Conservation (phyloP, 2,329 filamentous ascomycete species). For the Neocatenulostroma microsporum region DNA sequence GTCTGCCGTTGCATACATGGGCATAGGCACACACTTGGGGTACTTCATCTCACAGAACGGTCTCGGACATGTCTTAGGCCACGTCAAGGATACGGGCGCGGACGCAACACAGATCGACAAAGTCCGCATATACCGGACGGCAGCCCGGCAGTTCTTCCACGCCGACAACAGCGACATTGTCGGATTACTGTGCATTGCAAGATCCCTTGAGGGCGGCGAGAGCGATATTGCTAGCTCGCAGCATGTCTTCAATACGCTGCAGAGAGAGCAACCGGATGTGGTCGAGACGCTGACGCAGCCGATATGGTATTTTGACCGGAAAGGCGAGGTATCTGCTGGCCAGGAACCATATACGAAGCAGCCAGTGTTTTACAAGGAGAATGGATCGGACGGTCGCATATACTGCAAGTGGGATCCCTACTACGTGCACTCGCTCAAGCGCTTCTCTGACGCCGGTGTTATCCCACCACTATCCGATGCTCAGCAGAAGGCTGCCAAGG, state of each 20-base stretch:
- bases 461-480: slow-evolving; percentile 64
- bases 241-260: slow-evolving; percentile 72
- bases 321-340: slow-evolving; percentile 69
- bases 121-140: slow-evolving; percentile 84
- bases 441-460: slow-evolving; percentile 65
- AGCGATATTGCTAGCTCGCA: slow-evolving; percentile 73
- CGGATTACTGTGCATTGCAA: slow-evolving; percentile 71
- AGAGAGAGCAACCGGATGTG: slow-evolving; percentile 67
- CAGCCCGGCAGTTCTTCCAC: slow-evolving; percentile 79
- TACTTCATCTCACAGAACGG: slow-evolving; percentile 86
- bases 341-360: slow-evolving; percentile 46
- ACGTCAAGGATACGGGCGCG: slow-evolving; percentile 82
- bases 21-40: slow-evolving; percentile 68
- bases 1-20: slow-evolving; percentile 84
- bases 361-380: slow-evolving; percentile 67
- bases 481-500: slow-evolving; percentile 58
- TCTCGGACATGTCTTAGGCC: slow-evolving; percentile 74
- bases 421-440: slow-evolving; percentile 66
- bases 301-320: slow-evolving; percentile 88
- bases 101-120: slow-evolving; percentile 74
- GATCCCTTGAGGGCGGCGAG: slow-evolving; percentile 73
- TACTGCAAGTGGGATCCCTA: slow-evolving; percentile 90
- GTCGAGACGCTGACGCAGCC: slow-evolving; percentile 66
- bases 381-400: slow-evolving; percentile 55
- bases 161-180: slow-evolving; percentile 77